A percentile compares a stretch with the other conserved stretches of the same genome.
Evolutionary conservation across 2,329 filamentous ascomycete genomes (phyloP).

Genomic region (Macroventuria anomochaeta): DNA sequence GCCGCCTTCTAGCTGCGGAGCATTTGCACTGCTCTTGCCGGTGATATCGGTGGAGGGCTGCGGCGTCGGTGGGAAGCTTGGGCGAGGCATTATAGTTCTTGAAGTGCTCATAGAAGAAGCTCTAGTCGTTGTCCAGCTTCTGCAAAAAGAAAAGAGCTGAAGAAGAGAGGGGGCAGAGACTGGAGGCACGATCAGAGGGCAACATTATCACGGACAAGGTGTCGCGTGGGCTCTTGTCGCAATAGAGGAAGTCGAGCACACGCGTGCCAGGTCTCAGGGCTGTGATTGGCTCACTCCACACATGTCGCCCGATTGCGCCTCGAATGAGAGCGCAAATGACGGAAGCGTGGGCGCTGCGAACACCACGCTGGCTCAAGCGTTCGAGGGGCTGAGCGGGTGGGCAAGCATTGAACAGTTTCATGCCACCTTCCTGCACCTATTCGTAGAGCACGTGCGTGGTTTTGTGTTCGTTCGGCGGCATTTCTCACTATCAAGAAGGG

Average conservation of each 20-base stretch:
- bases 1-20: constrained; percentile 67
- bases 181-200: constrained; percentile 16
- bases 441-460: constrained; percentile 19
- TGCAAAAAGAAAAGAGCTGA: constrained; percentile 5
- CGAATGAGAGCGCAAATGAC: constrained; percentile 35
- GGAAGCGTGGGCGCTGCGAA: constrained; percentile 33
- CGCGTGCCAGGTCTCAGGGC: constrained; percentile 17
- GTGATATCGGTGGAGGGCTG: constrained; percentile 81
- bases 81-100: constrained; percentile 64
- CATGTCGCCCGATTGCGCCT: constrained; percentile 24
- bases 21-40: constrained; percentile 69
- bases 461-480: constrained; percentile 1
- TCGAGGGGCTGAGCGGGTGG: constrained; percentile 26
- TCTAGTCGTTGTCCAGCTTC: constrained; percentile 17
- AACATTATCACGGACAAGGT: constrained; percentile 33
- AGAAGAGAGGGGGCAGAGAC: constrained; percentile 20
- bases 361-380: constrained; percentile 21
- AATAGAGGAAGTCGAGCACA: constrained; percentile 27
- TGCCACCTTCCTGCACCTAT: constrained; percentile 10
- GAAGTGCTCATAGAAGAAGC: constrained; percentile 24
- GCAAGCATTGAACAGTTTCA: constrained; percentile 8
- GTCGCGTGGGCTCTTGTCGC: constrained; percentile 41
- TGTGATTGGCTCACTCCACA: constrained; percentile 30
- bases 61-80: constrained; percentile 74
- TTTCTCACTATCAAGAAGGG: not conserved